Conservation (phyloP, 1,139 yeast genomes). For the Saccharomyces hybrid region DNA sequence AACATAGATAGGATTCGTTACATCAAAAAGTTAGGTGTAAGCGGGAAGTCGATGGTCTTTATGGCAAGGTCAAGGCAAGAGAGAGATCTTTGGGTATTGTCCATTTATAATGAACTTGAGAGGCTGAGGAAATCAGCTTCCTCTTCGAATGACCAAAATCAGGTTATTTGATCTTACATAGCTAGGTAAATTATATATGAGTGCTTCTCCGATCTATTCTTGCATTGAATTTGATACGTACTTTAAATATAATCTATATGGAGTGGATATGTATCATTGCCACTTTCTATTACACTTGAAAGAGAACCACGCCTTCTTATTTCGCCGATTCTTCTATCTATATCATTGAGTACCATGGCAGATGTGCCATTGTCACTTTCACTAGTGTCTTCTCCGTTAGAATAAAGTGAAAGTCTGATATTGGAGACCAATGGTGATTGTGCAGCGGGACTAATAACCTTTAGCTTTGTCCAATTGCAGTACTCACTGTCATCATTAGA, state of each 20-base stretch:
- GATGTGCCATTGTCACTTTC: conserved; percentile 3
- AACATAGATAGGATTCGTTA: conserved; percentile 36
- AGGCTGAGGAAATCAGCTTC: conserved; percentile 33
- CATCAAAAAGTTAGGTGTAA: conserved; percentile 53
- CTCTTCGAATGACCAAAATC: background rate
- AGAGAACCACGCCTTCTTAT: conserved; percentile 1
- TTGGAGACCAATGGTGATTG: background rate
- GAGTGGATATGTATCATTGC: background rate
- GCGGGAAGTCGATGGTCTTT: conserved; percentile 64
- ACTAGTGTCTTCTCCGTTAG: background rate
- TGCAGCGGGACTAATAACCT: background rate
- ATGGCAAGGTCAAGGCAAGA: conserved; percentile 79
- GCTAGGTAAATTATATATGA: background rate
- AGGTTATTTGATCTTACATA: background rate
- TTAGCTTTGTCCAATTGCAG: background rate
- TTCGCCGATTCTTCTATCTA: conserved; percentile 12
- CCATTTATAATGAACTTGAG: conserved; percentile 57
- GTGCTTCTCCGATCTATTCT: background rate
- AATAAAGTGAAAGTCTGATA: background rate
- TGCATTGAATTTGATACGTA: background rate
- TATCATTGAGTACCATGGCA: conserved; percentile 9
- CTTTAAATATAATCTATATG: background rate
- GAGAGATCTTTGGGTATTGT: conserved; percentile 74
- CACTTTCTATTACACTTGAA: background rate
- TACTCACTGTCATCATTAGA: background rate